Conservation (phyloP, 345 rosid genomes). For the Raphanus sativus region DNA sequence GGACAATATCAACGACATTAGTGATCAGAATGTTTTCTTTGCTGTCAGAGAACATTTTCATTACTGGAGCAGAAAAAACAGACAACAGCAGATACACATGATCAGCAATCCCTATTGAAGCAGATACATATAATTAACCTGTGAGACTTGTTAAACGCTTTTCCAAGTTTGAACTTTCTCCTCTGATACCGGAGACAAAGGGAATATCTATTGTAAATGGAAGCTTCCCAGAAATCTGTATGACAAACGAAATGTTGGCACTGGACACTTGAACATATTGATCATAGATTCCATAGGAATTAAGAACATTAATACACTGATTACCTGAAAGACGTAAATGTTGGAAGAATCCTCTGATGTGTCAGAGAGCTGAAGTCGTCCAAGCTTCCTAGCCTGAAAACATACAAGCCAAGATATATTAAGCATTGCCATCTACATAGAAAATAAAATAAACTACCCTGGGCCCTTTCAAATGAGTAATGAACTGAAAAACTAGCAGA, state of each 20-base stretch:
- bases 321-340: conserved; percentile 85
- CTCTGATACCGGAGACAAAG: conserved; percentile 66
- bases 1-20: conserved; percentile 16
- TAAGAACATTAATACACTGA: conserved; percentile 9
- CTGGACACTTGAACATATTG: not conserved
- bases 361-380: conserved; percentile 72
- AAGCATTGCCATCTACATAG: conserved; percentile 13
- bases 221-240: conserved; percentile 73
- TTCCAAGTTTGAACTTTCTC: conserved; percentile 50
- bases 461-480: conserved; percentile 4
- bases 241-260: conserved; percentile 18
- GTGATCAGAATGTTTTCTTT: not conserved
- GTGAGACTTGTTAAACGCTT: conserved; percentile 71
- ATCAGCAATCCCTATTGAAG: not conserved
- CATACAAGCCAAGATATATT: conserved; percentile 23
- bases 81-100: not conserved
- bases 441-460: conserved; percentile 7
- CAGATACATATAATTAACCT: conserved; percentile 5
- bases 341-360: conserved; percentile 62
- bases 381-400: conserved; percentile 59
- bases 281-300: conserved; percentile 8
- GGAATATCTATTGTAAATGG: conserved; percentile 76
- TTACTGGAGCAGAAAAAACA: not conserved
- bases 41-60: not conserved
- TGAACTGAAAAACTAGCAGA: conserved; percentile 37